Evolutionary conservation across 768 basidiomycete genomes (phyloP), one percentile per base, ranked within the genome.

Genomic region (Trametes cubensis): DNA sequence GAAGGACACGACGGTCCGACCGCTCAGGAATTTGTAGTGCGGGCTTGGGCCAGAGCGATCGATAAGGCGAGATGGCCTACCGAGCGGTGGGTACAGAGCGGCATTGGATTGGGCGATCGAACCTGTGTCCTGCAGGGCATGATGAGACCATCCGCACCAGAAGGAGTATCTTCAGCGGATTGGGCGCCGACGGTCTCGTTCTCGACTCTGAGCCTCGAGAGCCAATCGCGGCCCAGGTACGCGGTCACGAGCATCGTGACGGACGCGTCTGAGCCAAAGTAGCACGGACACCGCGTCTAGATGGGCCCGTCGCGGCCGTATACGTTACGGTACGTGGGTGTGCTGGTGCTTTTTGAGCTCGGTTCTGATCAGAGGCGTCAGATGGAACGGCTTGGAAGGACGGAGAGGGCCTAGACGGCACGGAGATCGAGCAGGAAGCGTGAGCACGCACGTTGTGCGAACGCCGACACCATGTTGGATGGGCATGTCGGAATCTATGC

Each of bases 201-300:
- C 40, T 52, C 14, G 46, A 48, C 11, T 39, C 45, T 25, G 20
- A 7, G n/a, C n/a, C n/a, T n/a, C n/a, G n/a, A n/a, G n/a, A n/a
- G n/a, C 20, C 39, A 44, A 42, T 44, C 49, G 26, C 28, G 41
- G 45, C 20, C n/a, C 21, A 55, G 52, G 46, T 46, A 61, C 53
- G 53, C 47, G 52, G 53, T 61, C 60, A 55, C 53, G 52, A n/a
- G 46, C 52, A 34, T 42, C 54, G 47, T 39, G 53, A 48, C 60
- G 23, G 60, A 61, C 60, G 54, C 54, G 60, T 42, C 39, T 11
- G 34, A 34, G 10, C 34, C 34, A 34, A 34, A 34, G 34, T 34
- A 28, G 6, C 34, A 11, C 10, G 14, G 25, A 15, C 26, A 8
- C 28, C 40, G 25, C 15, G 60, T 30, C 47, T 34, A 54, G 52